Base-by-base conservation (phyloP, 371 early-diverging fungal genomes). In the Thermomucor indicae-seudaticae region DNA sequence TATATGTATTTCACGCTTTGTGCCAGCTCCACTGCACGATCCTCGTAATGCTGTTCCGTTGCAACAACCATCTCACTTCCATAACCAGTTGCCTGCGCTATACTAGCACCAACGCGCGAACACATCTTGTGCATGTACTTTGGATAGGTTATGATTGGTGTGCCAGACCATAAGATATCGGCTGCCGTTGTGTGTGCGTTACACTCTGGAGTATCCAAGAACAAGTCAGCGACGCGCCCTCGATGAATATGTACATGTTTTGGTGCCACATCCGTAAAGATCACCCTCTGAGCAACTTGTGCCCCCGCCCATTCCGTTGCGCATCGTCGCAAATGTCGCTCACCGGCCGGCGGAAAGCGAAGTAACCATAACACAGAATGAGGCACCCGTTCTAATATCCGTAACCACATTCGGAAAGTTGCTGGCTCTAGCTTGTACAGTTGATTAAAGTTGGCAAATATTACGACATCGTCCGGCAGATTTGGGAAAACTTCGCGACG, bases 361-460 rank as follows among this genome's bases (percentile, higher is more conserved):
- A 96, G 67, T 28, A 96, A 64, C 96, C 96, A 96, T 2, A 96
- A 60, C 30, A 93, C 83, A 2, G 90, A 66, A 41, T 92, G 86
- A 0, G 91, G 93, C 14, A 89, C 91, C 6, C 89, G 78, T 44
- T 75, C 76, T 39, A 96, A 63, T 16, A 96, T 91, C 4, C 83
- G 74, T 24, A 91, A 69, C 96, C 96, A 96, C 28, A 86, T 68
- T 10, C 82, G 78, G 70, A 93, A 91, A 6, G 89, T 89, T 2
- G 70, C 67, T 10, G 91, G 92, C 41, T 92, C 92, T 39, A 87
- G 75, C 67, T 96, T 96, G 74, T 96, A 96, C 12, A 92, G 73
- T 70, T 96, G 95, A 68, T 96, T 96, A 59, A 96, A 94, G 67
- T 92, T 92, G 53, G 94, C 94, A 78, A 89, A 93, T 41, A 96